Evolutionary conservation across 2,329 filamentous ascomycete species (phyloP), one percentile per base, ranked within the genome.

Genomic region (Parastagonospora nodorum): DNA sequence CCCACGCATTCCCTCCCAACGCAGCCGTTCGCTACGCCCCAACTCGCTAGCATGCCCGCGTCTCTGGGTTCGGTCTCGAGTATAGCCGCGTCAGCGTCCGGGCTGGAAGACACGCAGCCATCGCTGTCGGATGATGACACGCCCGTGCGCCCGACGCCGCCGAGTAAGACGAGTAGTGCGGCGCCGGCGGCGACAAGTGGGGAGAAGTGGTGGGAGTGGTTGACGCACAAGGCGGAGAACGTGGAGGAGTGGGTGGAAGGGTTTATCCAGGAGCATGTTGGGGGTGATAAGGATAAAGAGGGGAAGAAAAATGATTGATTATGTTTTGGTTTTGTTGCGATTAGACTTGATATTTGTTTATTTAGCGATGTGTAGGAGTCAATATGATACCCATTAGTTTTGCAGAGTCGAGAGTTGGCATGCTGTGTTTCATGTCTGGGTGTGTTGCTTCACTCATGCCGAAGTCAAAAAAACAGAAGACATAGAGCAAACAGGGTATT

Each of bases 201-300:
- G 2, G 50, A 66, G 38, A 58, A 54, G 12, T 73, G 61, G 69
- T 74, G 71, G 71, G 63, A 72, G 46, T 74, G 69, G 70, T 49
- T 75, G 31, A 64, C 64, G 36, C 71, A 74, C 11, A 69, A 72
- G 50, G 69, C 66, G 3, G 68, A 73, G 19, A 57, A 66, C 12
- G 60, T 70, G 1, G 67, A 69, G 44, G 64, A 67, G 9, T 75
- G 72, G 72, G 72, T 74, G 0, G 67, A 72, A 39, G 58, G 57
- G 8, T 69, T 73, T 41, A 33, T 73, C 15, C 57, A 70, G 48
- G 58, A 65, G 35, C 67, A 71, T 52, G 54, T 65, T 31, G 60
- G 55, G 3, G 31, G 31, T 6, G 15, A 36, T 16, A 10, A 42
- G 51, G 40, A 28, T 24, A 24, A 24, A 24, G 19, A 24, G 19